phyloP scores from a whole-genome alignment of 169 alveolate species.

The Cryptosporidium muris region DNA sequence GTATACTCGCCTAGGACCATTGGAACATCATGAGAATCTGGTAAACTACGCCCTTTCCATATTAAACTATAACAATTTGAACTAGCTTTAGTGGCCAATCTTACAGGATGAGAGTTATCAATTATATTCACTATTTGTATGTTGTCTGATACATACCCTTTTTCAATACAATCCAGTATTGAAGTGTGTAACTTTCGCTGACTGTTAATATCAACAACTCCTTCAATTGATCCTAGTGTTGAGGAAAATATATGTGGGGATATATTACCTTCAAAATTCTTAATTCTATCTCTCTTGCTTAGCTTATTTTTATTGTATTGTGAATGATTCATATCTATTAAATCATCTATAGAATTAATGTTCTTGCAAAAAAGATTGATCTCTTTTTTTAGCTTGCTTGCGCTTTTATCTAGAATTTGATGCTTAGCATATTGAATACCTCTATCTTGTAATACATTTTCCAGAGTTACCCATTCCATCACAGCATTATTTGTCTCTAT shows the following conservation, averaged over 20 bases:
- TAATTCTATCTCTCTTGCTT: background rate
- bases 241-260: conserved; percentile 47
- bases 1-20: conserved; percentile 60
- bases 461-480: conserved; percentile 45
- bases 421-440: conserved; percentile 17
- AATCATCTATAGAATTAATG: conserved; percentile 25
- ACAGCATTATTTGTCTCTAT: conserved; percentile 6
- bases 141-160: conserved; percentile 23
- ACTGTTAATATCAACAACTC: conserved; percentile 38
- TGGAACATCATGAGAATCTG: conserved; percentile 33
- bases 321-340: conserved; percentile 13
- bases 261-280: background rate
- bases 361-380: conserved; percentile 48
- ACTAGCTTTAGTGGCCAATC: conserved; percentile 73
- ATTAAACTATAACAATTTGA: conserved; percentile 34
- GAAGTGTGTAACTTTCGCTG: conserved; percentile 19
- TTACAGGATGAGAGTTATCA: conserved; percentile 75
- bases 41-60: conserved; percentile 29
- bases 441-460: conserved; percentile 33
- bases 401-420: conserved; percentile 58
- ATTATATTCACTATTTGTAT: conserved; percentile 30
- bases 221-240: conserved; percentile 31
- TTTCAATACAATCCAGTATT: conserved; percentile 26
- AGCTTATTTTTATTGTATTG: background rate
- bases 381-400: conserved; percentile 31